Evolutionary conservation across 1,284 basidiomycete genomes (phyloP).

Genomic region (Cutaneotrichosporon cavernicola): DNA sequence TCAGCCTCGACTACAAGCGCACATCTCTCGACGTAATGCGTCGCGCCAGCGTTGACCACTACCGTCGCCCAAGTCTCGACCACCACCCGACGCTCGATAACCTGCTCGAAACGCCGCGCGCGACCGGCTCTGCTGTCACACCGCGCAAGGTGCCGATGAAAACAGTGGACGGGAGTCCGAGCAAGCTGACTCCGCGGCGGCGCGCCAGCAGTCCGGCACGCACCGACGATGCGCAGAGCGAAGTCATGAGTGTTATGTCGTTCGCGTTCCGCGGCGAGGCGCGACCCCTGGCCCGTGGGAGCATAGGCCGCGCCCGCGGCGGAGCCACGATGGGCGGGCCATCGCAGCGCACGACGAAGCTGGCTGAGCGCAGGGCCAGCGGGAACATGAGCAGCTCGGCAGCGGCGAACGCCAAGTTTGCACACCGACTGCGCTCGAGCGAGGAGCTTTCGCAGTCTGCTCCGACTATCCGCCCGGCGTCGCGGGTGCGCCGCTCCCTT

Average conservation of each 20-base stretch:
- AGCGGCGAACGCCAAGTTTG: slow-evolving; percentile 47
- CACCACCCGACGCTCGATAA: slow-evolving; percentile 16
- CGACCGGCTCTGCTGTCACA: slow-evolving; percentile 5
- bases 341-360: slow-evolving; percentile 5
- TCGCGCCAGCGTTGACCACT: slow-evolving; percentile 10
- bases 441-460: slow-evolving; percentile 17
- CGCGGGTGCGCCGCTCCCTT: slow-evolving; percentile 27
- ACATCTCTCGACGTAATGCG: slow-evolving; percentile 4
- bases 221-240: slow-evolving; percentile 33
- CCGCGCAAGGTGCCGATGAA: slow-evolving; percentile 15
- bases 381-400: slow-evolving; percentile 5
- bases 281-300: not conserved
- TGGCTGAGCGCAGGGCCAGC: slow-evolving; percentile 15
- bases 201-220: slow-evolving; percentile 3
- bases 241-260: slow-evolving; percentile 44
- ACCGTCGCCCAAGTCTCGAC: slow-evolving; percentile 11
- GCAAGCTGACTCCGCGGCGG: slow-evolving; percentile 14
- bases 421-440: slow-evolving; percentile 39
- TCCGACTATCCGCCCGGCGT: slow-evolving; percentile 21
- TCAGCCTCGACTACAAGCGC: slow-evolving; percentile 10
- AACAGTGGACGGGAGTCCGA: slow-evolving; percentile 12
- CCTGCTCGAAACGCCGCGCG: slow-evolving; percentile 12
- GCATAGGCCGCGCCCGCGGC: not conserved
- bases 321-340: not conserved
- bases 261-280: slow-evolving; percentile 40